Evolutionary conservation across 805 yeast species (phyloP), one percentile per base, ranked within the genome.

Genomic region (Clavispora fructus): DNA sequence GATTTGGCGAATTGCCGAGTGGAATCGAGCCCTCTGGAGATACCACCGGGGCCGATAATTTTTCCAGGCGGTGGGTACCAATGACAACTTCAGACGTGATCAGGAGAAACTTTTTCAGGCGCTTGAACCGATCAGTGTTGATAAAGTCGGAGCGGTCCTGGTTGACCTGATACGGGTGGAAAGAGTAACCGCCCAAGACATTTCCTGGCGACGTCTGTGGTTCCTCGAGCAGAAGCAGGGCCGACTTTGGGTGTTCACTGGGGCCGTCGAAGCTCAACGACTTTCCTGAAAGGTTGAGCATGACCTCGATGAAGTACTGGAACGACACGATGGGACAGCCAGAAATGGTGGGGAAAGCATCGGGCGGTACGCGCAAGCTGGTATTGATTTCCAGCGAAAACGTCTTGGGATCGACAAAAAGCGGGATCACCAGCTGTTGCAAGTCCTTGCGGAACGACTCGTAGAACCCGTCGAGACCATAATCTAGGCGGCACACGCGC

Each of bases 381-480:
- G 91, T 79, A 29, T 78, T 78, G 9, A 84, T 71, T 30, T 78
- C 82, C 35, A 82, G 74, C 14, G 73, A 64, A 35, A 80, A 68
- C 1, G 85, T 75, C 12, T 59, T 68, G 0, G 91, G 88, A 59
- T 88, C 91, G n/a, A 88, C 79, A 52, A 80, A 84, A 11, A 90
- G 65, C 1, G 97, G 96, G 1, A 85, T 74, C 1, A 88, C 77
- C 31, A 79, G 75, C 64, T 90, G 97, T 32, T 83, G 78, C 7
- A 90, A 68, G 60, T 90, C 97, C 61, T 90, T 90, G 46, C 97
- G 70, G 62, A 84, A 90, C 1, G 92, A 77, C 61, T 85, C 83
- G 45, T 77, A 73, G 45, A 83, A 75, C 43, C 81, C 75, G 55
- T 79, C 80, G n/a, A 75, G 73, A 0, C 82, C 82, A 51, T 74